Evolutionary conservation across 1,284 basidiomycete genomes (phyloP).

Genomic region (Pseudozyma hubeiensis): DNA sequence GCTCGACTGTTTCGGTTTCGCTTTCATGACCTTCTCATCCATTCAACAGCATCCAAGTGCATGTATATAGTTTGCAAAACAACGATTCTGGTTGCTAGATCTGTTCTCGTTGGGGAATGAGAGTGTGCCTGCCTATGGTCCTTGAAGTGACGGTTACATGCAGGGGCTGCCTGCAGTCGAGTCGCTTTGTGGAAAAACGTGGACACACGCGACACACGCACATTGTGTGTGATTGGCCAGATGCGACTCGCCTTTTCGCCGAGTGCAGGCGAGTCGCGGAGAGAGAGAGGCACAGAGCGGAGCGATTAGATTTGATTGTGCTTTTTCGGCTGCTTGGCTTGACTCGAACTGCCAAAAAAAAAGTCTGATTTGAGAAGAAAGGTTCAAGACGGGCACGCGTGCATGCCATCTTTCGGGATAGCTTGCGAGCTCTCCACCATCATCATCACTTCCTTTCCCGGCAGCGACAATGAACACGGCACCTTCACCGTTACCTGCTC

Average conservation of each 20-base stretch:
- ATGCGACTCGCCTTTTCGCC: not conserved
- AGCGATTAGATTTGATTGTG: not conserved
- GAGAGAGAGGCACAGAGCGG: not conserved
- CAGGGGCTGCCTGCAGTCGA: not conserved
- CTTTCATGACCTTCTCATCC: too few relatives aligned
- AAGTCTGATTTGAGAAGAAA: not conserved
- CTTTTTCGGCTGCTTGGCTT: not conserved
- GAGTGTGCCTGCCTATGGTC: not conserved
- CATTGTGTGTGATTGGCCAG: constrained; percentile 13
- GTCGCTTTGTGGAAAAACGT: not conserved
- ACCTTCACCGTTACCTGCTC: constrained; percentile 46
- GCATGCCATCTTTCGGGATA: too few relatives aligned
- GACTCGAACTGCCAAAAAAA: constrained; percentile 9
- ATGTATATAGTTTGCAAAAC: not conserved
- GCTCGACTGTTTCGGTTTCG: too few relatives aligned
- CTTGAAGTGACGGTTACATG: not conserved
- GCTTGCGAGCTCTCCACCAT: not conserved
- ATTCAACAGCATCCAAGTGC: not conserved
- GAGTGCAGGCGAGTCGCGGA: not conserved
- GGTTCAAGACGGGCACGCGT: too few relatives aligned
- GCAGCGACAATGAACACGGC: constrained; percentile 32
- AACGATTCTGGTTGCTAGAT: not conserved
- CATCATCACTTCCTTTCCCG: not conserved
- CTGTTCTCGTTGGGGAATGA: not conserved
- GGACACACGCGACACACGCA: constrained; percentile 27